Evolutionary conservation across 2,329 filamentous ascomycete species (phyloP), one percentile per base, ranked within the genome.

Genomic region (Aspergillus flavus): DNA sequence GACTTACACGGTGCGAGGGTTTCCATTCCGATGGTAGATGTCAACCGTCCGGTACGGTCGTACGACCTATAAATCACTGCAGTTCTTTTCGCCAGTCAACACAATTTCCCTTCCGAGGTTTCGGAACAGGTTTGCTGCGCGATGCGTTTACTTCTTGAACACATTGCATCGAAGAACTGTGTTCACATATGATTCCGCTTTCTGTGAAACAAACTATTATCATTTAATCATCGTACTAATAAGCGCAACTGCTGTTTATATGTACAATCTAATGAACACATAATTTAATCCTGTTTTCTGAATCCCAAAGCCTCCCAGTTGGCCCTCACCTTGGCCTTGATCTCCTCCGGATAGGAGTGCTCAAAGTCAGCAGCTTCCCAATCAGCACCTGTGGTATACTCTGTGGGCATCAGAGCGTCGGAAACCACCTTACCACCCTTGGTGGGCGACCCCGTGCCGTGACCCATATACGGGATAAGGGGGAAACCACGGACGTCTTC

Each of bases 381-480:
- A 28, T 72, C 67, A 34, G 66, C 69, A 0, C 76, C 79, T 0
- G 68, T 72, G 0, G 71, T 80, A 66, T 83, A 84, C 61, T 83
- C 82, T 2, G 63, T 63, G 0, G 79, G 76, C 59, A 84, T 66
- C 52, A 84, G 62, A 9, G 76, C 78, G 70, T 84, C 79, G 0
- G 75, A 80, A 28, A 84, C 79, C 2, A 83, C 75, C 69, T 84
- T 85, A 0, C 81, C 82, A 0, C 80, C 82, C 46, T 65, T 69
- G 0, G 58, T 62, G 0, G 71, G 69, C 0, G 71, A 64, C 0
- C 72, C 75, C 12, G 66, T 73, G 0, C 81, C 82, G 64, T 84
- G 81, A 0, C 71, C 70, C 78, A 82, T 83, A 61, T 83, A 85
- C 1, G 82, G 82, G 23, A 82, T 79, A 1, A 85, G 65, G 0